Evolutionary conservation across 106 monocot species (phyloP).

Genomic region (Vanilla planifolia): DNA sequence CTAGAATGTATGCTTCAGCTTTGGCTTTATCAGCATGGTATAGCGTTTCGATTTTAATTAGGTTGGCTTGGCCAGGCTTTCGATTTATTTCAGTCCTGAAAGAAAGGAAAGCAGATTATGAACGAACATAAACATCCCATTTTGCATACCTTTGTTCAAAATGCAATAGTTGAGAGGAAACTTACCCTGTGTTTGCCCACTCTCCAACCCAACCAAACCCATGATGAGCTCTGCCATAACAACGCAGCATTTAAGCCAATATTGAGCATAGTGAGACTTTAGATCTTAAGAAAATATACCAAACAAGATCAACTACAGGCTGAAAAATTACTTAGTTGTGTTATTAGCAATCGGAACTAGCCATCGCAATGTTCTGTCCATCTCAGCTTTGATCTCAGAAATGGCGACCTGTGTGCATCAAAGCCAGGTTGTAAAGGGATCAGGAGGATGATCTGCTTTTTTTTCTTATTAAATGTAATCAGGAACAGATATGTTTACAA

Average conservation of each 20-base stretch:
- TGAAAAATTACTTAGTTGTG: constrained; percentile 72
- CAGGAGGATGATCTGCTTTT: not conserved
- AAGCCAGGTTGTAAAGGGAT: not conserved
- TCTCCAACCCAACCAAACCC: constrained; percentile 99
- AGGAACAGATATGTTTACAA: not conserved
- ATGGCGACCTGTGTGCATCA: constrained; percentile 44
- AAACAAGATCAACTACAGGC: not conserved
- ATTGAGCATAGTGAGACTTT: not conserved
- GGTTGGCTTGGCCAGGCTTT: constrained; percentile 42
- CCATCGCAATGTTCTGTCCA: constrained; percentile 94
- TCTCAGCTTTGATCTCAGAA: constrained; percentile 80
- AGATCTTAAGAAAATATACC: not conserved
- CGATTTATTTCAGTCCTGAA: constrained; percentile 63
- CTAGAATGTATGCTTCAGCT: constrained; percentile 81
- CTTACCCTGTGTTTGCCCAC: constrained; percentile 95
- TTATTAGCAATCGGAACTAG: constrained; percentile 90
- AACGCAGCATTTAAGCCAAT: not conserved
- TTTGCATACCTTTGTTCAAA: not conserved
- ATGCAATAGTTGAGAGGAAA: not conserved
- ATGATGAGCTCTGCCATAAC: constrained; percentile 76
- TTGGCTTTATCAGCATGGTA: constrained; percentile 85
- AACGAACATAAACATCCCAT: too few species aligned
- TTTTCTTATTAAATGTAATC: not conserved
- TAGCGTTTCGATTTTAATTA: constrained; percentile 79
- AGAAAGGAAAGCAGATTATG: constrained; percentile 7